Conservation (phyloP, 163 green algal species). For the Scenedesmus sp. region DNA sequence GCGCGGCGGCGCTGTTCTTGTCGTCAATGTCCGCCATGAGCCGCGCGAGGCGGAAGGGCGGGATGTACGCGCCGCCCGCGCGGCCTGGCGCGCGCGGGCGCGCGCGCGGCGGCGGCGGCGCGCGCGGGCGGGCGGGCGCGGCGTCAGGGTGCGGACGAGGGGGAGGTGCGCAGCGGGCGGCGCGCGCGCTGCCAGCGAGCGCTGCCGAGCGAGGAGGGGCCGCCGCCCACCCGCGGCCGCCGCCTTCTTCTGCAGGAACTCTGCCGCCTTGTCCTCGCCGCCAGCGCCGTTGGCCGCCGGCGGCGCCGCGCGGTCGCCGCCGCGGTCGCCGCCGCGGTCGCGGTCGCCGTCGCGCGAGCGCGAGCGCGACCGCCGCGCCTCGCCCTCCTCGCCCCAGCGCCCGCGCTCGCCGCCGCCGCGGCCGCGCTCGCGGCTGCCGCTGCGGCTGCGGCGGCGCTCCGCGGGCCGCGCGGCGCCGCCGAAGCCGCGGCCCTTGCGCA, state of each 20-base stretch:
- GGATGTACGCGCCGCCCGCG: constrained; percentile 94
- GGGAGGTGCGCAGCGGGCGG: too few relatives aligned
- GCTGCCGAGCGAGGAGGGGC: too few relatives aligned
- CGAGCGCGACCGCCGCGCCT: too few relatives aligned
- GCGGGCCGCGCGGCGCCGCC: background rate
- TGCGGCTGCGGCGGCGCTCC: background rate
- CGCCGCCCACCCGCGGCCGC: constrained; percentile 15
- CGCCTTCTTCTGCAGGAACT: constrained; percentile 34
- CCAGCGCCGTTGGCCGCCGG: too few relatives aligned
- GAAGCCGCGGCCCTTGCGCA: constrained; percentile 16
- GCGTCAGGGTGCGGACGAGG: too few relatives aligned
- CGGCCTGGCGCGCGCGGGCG: constrained; percentile 16
- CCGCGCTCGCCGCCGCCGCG: background rate
- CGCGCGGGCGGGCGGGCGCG: too few relatives aligned
- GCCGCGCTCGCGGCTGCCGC: background rate
- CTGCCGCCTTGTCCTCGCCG: constrained; percentile 1
- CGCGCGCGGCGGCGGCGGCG: too few relatives aligned
- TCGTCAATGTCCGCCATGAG: constrained; percentile 91
- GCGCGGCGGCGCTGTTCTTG: constrained; percentile 79
- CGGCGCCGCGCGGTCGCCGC: too few relatives aligned
- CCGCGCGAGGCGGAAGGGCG: constrained; percentile 95
- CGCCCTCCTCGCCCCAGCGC: too few relatives aligned
- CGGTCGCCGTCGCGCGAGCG: too few relatives aligned
- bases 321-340: too few relatives aligned
- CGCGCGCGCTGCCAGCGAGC: too few relatives aligned